Percentiles rank a stretch among this genome's conserved stretches.
Conservation (phyloP, 805 yeast genomes). For the Cyberlindnera meyerae region DNA sequence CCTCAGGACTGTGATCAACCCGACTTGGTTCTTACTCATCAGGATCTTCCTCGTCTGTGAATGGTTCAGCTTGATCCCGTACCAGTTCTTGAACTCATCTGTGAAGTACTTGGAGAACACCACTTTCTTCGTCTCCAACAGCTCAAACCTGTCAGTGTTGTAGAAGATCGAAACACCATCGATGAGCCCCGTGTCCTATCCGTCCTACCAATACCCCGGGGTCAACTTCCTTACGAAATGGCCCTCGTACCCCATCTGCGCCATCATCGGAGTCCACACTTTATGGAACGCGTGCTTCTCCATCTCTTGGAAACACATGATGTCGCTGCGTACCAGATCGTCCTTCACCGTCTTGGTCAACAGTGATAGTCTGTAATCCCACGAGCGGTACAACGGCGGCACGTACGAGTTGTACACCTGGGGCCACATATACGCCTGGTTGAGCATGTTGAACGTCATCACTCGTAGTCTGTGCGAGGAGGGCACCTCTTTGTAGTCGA, state of each 20-base stretch:
- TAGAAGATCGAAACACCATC: slow-evolving; percentile 59
- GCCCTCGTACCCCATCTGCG: slow-evolving; percentile 38
- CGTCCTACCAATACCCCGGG: slow-evolving; percentile 49
- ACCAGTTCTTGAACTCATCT: slow-evolving; percentile 9
- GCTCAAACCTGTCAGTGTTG: slow-evolving; percentile 43
- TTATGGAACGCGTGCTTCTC: slow-evolving; percentile 37
- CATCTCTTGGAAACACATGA: slow-evolving; percentile 58
- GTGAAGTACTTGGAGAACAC: slow-evolving; percentile 23
- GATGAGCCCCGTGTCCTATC: slow-evolving; percentile 35
- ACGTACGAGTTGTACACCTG: slow-evolving; percentile 48
- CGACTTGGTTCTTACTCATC: slow-evolving; percentile 50
- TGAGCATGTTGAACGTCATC: slow-evolving; percentile 42
- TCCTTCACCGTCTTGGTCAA: slow-evolving; percentile 33
- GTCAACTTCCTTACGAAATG: slow-evolving; percentile 44
- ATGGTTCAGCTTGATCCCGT: slow-evolving; percentile 10
- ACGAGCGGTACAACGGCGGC: slow-evolving; percentile 40
- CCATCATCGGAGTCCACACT: slow-evolving; percentile 35
- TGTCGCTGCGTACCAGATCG: slow-evolving; percentile 38
- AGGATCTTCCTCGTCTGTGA: slow-evolving; percentile 31
- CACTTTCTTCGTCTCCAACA: slow-evolving; percentile 31
- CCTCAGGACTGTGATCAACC: slow-evolving; percentile 42
- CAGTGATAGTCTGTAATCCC: slow-evolving; percentile 45
- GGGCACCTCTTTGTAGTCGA: not conserved
- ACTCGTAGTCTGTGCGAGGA: slow-evolving; percentile 25
- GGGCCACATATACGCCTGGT: slow-evolving; percentile 57